Evolutionary conservation across 2,329 filamentous ascomycete species (phyloP).

Genomic region (Rhinocladiella similis): DNA sequence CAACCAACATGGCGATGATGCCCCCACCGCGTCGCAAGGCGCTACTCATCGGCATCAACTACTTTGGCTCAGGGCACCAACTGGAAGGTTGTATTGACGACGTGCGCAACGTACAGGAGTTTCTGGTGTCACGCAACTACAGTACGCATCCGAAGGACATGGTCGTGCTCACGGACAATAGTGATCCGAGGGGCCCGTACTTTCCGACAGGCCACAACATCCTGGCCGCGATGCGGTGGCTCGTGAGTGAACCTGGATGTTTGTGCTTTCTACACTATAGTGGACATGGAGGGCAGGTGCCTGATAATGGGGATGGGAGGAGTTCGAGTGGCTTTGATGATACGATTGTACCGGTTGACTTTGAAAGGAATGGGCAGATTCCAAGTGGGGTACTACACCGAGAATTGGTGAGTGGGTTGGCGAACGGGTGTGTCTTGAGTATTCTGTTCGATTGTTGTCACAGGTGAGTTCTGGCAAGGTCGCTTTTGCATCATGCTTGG

Average conservation of each 20-base stretch:
- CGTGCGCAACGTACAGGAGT: constrained; percentile 50
- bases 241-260: constrained; percentile 40
- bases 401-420: constrained; percentile 41
- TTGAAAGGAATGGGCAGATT: constrained; percentile 54
- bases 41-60: constrained; percentile 57
- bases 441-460: constrained; percentile 62
- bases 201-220: constrained; percentile 47
- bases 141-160: constrained; percentile 41
- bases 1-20: constrained; percentile 1
- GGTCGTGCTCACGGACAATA: constrained; percentile 46
- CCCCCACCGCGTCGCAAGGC: constrained; percentile 38
- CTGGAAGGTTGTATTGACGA: constrained; percentile 53
- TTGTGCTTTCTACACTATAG: constrained; percentile 57
- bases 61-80: constrained; percentile 44
- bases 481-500: constrained; percentile 39
- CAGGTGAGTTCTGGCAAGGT: constrained; percentile 52
- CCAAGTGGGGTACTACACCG: constrained; percentile 44
- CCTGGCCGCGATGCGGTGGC: constrained; percentile 58
- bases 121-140: constrained; percentile 47
- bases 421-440: constrained; percentile 34
- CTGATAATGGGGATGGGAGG: constrained; percentile 32
- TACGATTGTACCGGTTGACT: constrained; percentile 57
- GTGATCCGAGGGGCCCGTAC: constrained; percentile 48
- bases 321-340: constrained; percentile 43
- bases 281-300: constrained; percentile 59